These are phyloP conservation scores for Cymbopogon citratus DNA, from an alignment of 176 grass and related monocot species.

Conservation along the genomic window DNA sequence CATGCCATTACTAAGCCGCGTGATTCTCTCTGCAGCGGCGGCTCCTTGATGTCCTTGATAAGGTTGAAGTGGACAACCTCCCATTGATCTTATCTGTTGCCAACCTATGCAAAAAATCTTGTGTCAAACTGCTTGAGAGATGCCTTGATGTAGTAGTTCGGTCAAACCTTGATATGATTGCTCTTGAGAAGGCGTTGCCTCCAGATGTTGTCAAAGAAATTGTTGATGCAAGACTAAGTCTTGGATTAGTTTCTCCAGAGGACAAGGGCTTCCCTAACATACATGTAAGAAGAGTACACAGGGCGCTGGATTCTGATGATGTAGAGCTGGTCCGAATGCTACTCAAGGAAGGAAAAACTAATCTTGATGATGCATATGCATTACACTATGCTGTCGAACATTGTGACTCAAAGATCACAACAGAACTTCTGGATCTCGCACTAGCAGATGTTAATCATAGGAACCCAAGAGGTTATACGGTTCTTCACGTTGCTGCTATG, in stretches of 20 bases:
- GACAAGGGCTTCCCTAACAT: conserved; percentile 50
- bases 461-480: conserved; percentile 75
- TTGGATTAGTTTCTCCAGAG: conserved; percentile 44
- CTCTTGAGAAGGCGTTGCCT: conserved; percentile 68
- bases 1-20: neutral
- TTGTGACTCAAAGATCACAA: conserved; percentile 86
- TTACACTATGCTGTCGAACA: conserved; percentile 91
- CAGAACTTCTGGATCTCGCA: conserved; percentile 72
- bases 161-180: conserved; percentile 66
- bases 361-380: conserved; percentile 79
- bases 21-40: conserved; percentile 38
- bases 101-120: conserved; percentile 61
- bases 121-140: conserved; percentile 46
- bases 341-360: conserved; percentile 73
- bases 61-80: conserved; percentile 64
- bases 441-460: conserved; percentile 86
- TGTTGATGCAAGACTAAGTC: conserved; percentile 38
- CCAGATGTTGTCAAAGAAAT: conserved; percentile 56
- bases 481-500: conserved; percentile 79
- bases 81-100: conserved; percentile 65
- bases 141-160: conserved; percentile 61
- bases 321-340: conserved; percentile 88
- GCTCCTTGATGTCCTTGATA: conserved; percentile 83
- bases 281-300: conserved; percentile 67
- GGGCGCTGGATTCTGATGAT: conserved; percentile 77